A percentile compares a stretch with the other conserved stretches of the same genome.
Evolutionary conservation across 2,329 filamentous ascomycete species (phyloP).

Genomic region (Aspergillus sp.): DNA sequence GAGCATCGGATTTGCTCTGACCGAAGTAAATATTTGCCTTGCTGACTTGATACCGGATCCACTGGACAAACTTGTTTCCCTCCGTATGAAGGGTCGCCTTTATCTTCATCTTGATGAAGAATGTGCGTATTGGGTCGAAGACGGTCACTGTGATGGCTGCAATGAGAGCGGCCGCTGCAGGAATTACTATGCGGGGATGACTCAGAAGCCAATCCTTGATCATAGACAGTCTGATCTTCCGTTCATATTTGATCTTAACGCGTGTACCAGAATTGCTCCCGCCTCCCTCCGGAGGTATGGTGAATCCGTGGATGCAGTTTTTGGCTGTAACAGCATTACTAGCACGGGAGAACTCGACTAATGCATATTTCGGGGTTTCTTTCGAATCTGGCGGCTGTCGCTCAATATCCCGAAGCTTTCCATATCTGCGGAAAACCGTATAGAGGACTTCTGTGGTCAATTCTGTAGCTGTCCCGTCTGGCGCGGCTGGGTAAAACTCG

Average conservation of each 20-base stretch:
- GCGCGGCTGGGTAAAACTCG: slow-evolving; percentile 75
- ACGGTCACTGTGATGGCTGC: slow-evolving; percentile 81
- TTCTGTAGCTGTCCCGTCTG: slow-evolving; percentile 72
- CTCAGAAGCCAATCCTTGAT: slow-evolving; percentile 83
- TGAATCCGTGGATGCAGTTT: slow-evolving; percentile 86
- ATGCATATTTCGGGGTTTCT: slow-evolving; percentile 74
- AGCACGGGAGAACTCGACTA: slow-evolving; percentile 71
- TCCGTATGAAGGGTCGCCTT: slow-evolving; percentile 72
- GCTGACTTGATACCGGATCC: slow-evolving; percentile 69
- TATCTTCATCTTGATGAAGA: slow-evolving; percentile 87
- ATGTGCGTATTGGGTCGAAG: slow-evolving; percentile 91
- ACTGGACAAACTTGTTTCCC: slow-evolving; percentile 72
- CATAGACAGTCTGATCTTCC: slow-evolving; percentile 72
- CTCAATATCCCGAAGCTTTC: slow-evolving; percentile 83
- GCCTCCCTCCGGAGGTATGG: slow-evolving; percentile 66
- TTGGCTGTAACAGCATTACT: slow-evolving; percentile 82
- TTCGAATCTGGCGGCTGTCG: slow-evolving; percentile 85
- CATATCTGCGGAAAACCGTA: slow-evolving; percentile 82
- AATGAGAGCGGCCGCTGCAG: slow-evolving; percentile 74
- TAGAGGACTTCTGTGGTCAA: slow-evolving; percentile 85
- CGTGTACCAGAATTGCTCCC: slow-evolving; percentile 75
- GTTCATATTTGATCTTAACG: slow-evolving; percentile 80
- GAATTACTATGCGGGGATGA: slow-evolving; percentile 87
- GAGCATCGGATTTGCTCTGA: slow-evolving; percentile 57
- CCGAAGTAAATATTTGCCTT: slow-evolving; percentile 48